phyloP scores from a whole-genome alignment of 2,329 filamentous ascomycete species.

The Penicillium paneum region DNA sequence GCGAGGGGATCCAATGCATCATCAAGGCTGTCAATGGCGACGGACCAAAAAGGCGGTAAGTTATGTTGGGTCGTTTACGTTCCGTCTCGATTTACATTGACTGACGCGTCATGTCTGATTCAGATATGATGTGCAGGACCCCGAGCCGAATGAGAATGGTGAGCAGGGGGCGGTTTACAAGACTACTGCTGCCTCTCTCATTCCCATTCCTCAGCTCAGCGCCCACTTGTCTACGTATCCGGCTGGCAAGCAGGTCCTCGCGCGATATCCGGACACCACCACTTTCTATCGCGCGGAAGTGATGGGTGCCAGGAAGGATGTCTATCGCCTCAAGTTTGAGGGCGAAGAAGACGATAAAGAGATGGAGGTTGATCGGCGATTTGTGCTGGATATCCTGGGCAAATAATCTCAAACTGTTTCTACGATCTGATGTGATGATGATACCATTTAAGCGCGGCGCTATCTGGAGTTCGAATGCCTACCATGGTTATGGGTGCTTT shows the following conservation, averaged over 20 bases:
- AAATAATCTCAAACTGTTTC: slow-evolving; percentile 30
- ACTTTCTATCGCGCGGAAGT: slow-evolving; percentile 84
- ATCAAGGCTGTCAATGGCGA: slow-evolving; percentile 73
- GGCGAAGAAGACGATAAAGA: slow-evolving; percentile 71
- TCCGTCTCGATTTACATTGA: slow-evolving; percentile 10
- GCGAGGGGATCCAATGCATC: slow-evolving; percentile 67
- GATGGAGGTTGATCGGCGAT: slow-evolving; percentile 71
- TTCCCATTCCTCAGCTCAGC: slow-evolving; percentile 65
- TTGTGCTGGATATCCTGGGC: slow-evolving; percentile 69
- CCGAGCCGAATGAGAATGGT: slow-evolving; percentile 68
- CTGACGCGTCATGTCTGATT: slow-evolving; percentile 10
- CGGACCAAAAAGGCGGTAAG: slow-evolving; percentile 62
- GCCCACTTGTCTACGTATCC: slow-evolving; percentile 60
- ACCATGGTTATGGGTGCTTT: slow-evolving; percentile 7
- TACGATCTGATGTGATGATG: slow-evolving; percentile 25
- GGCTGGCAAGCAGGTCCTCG: slow-evolving; percentile 68
- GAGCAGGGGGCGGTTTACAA: slow-evolving; percentile 62
- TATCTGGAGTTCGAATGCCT: slow-evolving; percentile 19
- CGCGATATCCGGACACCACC: slow-evolving; percentile 77
- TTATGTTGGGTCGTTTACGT: neutral
- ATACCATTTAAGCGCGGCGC: slow-evolving; percentile 30
- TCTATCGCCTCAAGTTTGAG: slow-evolving; percentile 66
- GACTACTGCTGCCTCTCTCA: slow-evolving; percentile 71
- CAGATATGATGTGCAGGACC: slow-evolving; percentile 75
- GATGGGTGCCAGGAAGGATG: slow-evolving; percentile 60